Conservation (phyloP, 2,329 filamentous ascomycete species). For the Xylaria sp. region DNA sequence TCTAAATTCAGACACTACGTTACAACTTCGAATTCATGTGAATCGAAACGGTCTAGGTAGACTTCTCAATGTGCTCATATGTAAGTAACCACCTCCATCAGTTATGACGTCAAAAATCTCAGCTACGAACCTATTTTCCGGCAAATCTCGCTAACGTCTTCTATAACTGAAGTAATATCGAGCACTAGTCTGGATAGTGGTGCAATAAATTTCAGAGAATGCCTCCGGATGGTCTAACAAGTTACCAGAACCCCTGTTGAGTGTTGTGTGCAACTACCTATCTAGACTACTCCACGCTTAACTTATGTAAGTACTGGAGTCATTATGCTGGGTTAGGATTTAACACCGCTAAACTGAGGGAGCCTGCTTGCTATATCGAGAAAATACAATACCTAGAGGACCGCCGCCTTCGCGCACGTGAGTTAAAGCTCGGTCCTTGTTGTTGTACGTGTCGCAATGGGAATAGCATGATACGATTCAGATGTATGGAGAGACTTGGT, state of each 20-base stretch:
- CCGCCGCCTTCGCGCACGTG: constrained; percentile 13
- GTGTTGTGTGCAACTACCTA: too few species aligned
- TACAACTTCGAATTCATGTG: neutral
- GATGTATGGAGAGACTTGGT: neutral
- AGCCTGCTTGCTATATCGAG: neutral
- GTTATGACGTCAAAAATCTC: constrained; percentile 3
- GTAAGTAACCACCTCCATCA: neutral
- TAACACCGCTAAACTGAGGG: neutral
- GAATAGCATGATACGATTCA: constrained; percentile 4
- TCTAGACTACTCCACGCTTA: too few species aligned
- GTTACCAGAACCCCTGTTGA: too few species aligned
- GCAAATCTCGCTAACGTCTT: neutral
- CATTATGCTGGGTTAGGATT: neutral
- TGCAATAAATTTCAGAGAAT: neutral
- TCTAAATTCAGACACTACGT: neutral
- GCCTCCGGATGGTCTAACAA: too few species aligned
- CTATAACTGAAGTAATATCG: too few species aligned
- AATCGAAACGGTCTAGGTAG: neutral
- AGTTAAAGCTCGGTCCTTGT: neutral
- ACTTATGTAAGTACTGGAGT: neutral
- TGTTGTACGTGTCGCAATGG: neutral
- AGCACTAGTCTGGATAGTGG: too few species aligned
- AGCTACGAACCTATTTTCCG: neutral
- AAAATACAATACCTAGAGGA: neutral
- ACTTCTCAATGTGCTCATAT: too few species aligned